Evolutionary conservation across 108 stramenopile species (phyloP).

Genomic region (Seminavis robusta): DNA sequence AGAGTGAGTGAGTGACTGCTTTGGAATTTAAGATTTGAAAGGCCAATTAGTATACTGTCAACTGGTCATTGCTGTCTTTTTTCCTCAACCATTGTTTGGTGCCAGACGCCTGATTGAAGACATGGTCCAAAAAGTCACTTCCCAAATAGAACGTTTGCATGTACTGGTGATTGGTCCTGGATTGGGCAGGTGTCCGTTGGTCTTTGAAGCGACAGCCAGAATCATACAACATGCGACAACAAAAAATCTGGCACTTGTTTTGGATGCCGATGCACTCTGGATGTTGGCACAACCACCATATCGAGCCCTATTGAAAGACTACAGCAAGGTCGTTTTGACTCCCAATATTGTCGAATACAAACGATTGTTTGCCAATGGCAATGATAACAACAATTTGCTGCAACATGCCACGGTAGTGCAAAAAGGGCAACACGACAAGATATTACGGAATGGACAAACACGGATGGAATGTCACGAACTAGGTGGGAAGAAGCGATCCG

Average conservation of each 20-base stretch:
- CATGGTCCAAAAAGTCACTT: conserved; percentile 53
- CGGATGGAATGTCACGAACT: conserved; percentile 60
- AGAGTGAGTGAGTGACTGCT: neutral
- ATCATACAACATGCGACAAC: conserved; percentile 59
- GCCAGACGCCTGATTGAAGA: conserved; percentile 7
- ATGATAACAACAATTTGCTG: neutral
- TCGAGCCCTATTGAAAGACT: conserved; percentile 18
- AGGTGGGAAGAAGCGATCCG: conserved; percentile 91
- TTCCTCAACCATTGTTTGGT: no score
- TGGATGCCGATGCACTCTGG: conserved; percentile 95
- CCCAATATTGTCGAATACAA: conserved; percentile 93
- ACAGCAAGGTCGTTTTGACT: conserved; percentile 73
- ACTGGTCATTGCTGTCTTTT: no score
- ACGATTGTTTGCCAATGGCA: conserved; percentile 43
- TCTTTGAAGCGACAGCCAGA: conserved; percentile 49
- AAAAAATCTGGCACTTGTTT: conserved; percentile 60
- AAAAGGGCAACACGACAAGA: conserved; percentile 29
- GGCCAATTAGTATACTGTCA: conserved; percentile 2
- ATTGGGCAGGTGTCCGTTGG: conserved; percentile 78
- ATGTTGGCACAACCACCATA: conserved; percentile 70
- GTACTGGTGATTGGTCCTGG: conserved; percentile 93
- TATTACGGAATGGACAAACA: conserved; percentile 12
- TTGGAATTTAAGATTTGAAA: no score
- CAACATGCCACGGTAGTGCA: conserved; percentile 5
- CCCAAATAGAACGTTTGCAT: conserved; percentile 60